Evolutionary conservation across 2,329 filamentous ascomycete genomes (phyloP).

Genomic region (Diaporthe sp.): DNA sequence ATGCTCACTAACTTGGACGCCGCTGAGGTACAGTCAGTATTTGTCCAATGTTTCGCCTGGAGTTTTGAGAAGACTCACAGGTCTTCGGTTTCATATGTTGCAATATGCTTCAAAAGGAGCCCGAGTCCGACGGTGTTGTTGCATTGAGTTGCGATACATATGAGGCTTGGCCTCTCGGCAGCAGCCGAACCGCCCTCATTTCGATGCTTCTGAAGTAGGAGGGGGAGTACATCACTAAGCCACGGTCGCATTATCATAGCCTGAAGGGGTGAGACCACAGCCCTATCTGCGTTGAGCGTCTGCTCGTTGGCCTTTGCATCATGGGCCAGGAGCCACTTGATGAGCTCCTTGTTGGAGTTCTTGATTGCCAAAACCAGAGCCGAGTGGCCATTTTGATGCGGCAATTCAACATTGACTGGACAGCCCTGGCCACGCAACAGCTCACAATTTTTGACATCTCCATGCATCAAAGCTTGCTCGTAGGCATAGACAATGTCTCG

Average conservation of each 20-base stretch:
- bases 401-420: not conserved
- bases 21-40: not conserved
- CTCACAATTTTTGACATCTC: not conserved
- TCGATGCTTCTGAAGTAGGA: not conserved
- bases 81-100: not conserved
- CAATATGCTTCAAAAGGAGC: not conserved
- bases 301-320: not conserved
- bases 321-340: not conserved
- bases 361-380: not conserved
- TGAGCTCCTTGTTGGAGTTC: fast-evolving
- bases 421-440: not conserved
- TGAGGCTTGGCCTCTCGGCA: not conserved
- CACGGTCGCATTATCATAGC: not conserved
- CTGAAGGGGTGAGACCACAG: not conserved
- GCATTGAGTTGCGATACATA: not conserved
- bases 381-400: not conserved
- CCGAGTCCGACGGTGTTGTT: not conserved
- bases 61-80: not conserved
- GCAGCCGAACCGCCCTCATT: not conserved
- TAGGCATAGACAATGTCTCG: not conserved
- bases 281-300: fast-evolving
- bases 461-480: not conserved
- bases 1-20: no score
- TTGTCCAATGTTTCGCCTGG: no score
- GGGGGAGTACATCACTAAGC: not conserved